A percentile compares a stretch with the other conserved stretches of the same genome.
phyloP scores from a whole-genome alignment of 1,284 basidiomycete species.

The Volvariella volvacea region DNA sequence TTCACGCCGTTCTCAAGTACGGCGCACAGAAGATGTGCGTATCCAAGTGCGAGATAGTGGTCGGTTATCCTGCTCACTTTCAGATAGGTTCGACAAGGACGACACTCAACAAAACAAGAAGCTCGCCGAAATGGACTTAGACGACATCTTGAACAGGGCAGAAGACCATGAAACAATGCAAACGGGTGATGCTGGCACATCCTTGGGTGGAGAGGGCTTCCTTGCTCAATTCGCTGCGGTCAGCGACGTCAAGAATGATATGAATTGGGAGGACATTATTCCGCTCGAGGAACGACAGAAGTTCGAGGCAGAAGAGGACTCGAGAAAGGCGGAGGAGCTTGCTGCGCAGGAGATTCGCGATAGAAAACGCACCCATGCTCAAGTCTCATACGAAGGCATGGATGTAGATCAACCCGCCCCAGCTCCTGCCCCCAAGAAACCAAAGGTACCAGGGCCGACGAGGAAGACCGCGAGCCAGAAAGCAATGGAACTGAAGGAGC shows the following conservation, averaged over 20 bases:
- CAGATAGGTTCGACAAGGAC: conserved; percentile 88
- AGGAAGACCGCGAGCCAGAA: conserved; percentile 86
- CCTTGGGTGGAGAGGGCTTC: conserved; percentile 95
- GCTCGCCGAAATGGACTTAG: conserved; percentile 98
- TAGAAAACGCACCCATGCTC: conserved; percentile 81
- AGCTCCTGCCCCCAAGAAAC: conserved; percentile 63
- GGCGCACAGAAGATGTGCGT: conserved; percentile 94
- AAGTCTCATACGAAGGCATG: conserved; percentile 88
- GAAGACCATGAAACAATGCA: conserved; percentile 96
- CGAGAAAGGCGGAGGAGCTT: conserved; percentile 62
- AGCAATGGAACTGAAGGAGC: conserved; percentile 94
- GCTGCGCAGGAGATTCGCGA: conserved; percentile 60
- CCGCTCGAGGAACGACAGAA: conserved; percentile 88
- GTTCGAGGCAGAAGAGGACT: conserved; percentile 80
- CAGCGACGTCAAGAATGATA: conserved; percentile 97
- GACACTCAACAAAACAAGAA: conserved; percentile 91
- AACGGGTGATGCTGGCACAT: conserved; percentile 72
- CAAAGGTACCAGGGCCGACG: conserved; percentile 59
- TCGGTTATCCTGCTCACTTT: conserved; percentile 9
- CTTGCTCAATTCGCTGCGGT: conserved; percentile 93
- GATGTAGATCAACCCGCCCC: conserved; percentile 71
- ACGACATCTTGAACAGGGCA: conserved; percentile 95
- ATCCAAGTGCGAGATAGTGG: conserved; percentile 3
- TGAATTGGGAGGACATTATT: conserved; percentile 99
- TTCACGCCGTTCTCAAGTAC: conserved; percentile 98